These are phyloP conservation scores for Neurospora africana DNA, from an alignment of 495 filamentous ascomycete species.

Conservation along the genomic window DNA sequence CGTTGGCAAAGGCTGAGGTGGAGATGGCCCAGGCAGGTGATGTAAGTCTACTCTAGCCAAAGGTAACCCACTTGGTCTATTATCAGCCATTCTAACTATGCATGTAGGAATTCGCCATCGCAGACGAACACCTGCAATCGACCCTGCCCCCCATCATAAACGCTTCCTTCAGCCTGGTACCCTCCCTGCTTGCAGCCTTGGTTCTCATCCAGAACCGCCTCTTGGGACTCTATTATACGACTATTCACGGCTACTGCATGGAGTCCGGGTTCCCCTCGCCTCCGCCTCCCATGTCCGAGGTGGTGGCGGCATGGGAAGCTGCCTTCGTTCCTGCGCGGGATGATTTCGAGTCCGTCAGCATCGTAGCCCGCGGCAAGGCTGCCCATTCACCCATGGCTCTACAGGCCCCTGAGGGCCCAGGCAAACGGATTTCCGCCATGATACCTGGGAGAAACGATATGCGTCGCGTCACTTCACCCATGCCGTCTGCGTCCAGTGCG, in stretches of 20 bases:
- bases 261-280: constrained; percentile 62
- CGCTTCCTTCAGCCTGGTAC: constrained; percentile 68
- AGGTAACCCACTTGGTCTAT: too few relatives aligned
- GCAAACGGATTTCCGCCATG: constrained; percentile 25
- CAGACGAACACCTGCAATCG: constrained; percentile 71
- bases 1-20: constrained; percentile 65
- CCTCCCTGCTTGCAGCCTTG: constrained; percentile 62
- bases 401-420: constrained; percentile 14
- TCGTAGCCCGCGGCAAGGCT: constrained; percentile 64
- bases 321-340: constrained; percentile 54
- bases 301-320: constrained; percentile 59
- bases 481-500: neutral
- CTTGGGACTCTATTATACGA: constrained; percentile 75
- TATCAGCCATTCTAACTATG: constrained; percentile 7
- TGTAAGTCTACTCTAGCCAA: constrained; percentile 30
- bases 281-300: constrained; percentile 60
- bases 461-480: neutral
- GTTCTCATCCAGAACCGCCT: constrained; percentile 76
- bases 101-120: constrained; percentile 60
- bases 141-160: constrained; percentile 65
- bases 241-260: constrained; percentile 66
- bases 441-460: constrained; percentile 14
- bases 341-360: constrained; percentile 62
- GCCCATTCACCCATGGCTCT: constrained; percentile 51
- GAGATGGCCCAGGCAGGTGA: constrained; percentile 60